Base-by-base conservation (phyloP, 1,284 basidiomycete species). In the Coniferiporia sulphurascens region DNA sequence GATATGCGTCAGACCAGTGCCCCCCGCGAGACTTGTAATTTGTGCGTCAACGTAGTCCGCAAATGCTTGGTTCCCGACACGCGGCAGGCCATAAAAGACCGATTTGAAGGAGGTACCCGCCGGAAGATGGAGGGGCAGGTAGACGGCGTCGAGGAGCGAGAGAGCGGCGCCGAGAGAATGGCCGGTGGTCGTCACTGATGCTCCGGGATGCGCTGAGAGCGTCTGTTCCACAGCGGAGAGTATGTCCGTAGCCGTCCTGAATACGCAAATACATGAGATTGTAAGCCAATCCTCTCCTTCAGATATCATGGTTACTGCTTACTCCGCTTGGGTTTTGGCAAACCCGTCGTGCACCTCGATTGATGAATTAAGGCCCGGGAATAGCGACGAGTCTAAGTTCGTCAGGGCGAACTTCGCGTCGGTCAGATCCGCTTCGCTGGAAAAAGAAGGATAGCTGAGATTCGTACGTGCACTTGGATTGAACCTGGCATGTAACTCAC, bases 21-120 rank as follows among this genome's bases (percentile, higher is more conserved):
- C 55, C 35, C 62, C 43, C 10, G 32, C 43, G 46, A 45, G 36
- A 22, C 17, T 66, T 64, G 68, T 55, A 8, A 73, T 52, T 46
- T 79, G 69, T 5, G 68, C 66, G 65, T 87, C 83, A 22, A 87
- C 76, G 61, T 79, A 85, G 65, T 83, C 63, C 0, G 83, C 84
- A 60, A 83, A 85, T 0, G 72, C 79, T 63, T 80, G 75, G 66
- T 87, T 87, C 5, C 85, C 86, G 38, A 86, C 84, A 43, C 86
- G 76, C 17, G 86, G 86, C 68, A 84, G 73, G 27, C 81, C 82
- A 62, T 81, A 85, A 0, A 72, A 70, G 46, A 83, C 68, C 10
- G 67, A 66, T 34, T 64, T 63, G 65, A 77, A 67, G 1, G 63
- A 59, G 7, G 69, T 73, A 34, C 62, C 64, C 0, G 67, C 45